Evolutionary conservation across 352 stramenopile genomes (phyloP), one percentile per base, ranked within the genome.

Genomic region (Globisporangium alternatum): DNA sequence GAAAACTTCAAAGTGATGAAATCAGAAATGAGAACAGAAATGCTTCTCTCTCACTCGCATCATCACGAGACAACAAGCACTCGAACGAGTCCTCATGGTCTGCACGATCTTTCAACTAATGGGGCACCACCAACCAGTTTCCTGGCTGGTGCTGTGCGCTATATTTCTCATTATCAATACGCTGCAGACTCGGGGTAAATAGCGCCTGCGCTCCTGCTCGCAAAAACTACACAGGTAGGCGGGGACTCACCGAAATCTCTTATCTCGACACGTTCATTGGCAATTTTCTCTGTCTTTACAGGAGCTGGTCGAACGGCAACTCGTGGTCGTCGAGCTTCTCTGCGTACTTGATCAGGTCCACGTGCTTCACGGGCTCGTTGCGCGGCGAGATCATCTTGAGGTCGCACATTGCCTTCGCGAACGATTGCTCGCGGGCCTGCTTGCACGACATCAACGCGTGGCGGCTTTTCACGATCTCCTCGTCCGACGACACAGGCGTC

Each of bases 281-380:
- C 28, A n/a, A 2, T 35, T 21, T 3, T 28, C 25, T 56, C 76
- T 88, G 13, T 31, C 5, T 39, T 71, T 88, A 88, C 74, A 86
- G 80, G 79, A 77, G 88, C 67, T 80, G 71, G 58, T 87, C 78
- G 57, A 80, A 76, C 22, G 72, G 72, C 66, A 74, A 39, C 58
- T 88, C 78, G 61, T 84, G 67, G 68, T 91, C 76, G 60, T 92
- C 83, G 8, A 93, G 78, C 62, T 90, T 76, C 66, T 89, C 85
- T 22, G 85, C 85, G 65, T 91, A 91, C 80, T 93, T 89, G 77
- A 93, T 93, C 51, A 93, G 63, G 63, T 93, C 85, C 43, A 93
- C 73, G 65, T 81, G 80, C 70, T 88, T 87, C 66, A 93, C 80
- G 33, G 85, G 85, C 60, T 87, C 72, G 70, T 91, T 79, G 61